A percentile compares a stretch with the other conserved stretches of the same genome.
Conservation (phyloP, 1,139 yeast species). For the Kodamaea fungicola region DNA sequence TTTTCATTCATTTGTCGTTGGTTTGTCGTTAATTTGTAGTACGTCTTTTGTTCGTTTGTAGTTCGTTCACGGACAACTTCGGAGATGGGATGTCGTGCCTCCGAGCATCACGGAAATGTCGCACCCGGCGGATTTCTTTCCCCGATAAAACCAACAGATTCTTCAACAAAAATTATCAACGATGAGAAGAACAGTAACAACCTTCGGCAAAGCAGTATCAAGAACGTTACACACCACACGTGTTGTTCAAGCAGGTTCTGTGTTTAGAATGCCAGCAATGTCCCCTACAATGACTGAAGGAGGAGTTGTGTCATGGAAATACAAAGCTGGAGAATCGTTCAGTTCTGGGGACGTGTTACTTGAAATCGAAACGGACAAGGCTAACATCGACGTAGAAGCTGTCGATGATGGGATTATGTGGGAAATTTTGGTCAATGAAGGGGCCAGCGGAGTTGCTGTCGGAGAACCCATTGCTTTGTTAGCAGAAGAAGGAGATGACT, state of each 20-base stretch:
- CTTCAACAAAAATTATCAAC: too few species aligned
- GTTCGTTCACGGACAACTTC: too few species aligned
- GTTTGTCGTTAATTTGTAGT: too few species aligned
- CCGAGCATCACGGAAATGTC: conserved; percentile 16
- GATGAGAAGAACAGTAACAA: too few species aligned
- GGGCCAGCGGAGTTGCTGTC: conserved; percentile 77
- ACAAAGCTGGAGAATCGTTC: conserved; percentile 75
- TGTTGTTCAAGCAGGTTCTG: conserved; percentile 42
- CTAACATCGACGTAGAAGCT: conserved; percentile 91
- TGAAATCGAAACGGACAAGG: conserved; percentile 92
- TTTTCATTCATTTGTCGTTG: too few species aligned
- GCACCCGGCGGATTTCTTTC: conserved; percentile 14
- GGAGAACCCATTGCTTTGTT: conserved; percentile 83
- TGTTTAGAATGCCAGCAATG: conserved; percentile 96
- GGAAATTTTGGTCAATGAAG: conserved; percentile 68
- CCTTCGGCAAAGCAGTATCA: too few species aligned
- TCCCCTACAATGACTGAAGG: conserved; percentile 99
- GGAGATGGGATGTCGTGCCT: too few species aligned
- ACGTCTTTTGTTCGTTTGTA: too few species aligned
- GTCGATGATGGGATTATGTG: conserved; percentile 88
- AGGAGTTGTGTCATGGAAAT: conserved; percentile 92
- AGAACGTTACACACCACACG: conserved; percentile 17
- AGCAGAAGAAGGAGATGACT: conserved; percentile 87
- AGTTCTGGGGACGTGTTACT: conserved; percentile 81
- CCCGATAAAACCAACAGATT: conserved; percentile 4